Evolutionary conservation across 2,329 filamentous ascomycete genomes (phyloP), one percentile per base, ranked within the genome.

Genomic region (Aspergillus fumigatus): DNA sequence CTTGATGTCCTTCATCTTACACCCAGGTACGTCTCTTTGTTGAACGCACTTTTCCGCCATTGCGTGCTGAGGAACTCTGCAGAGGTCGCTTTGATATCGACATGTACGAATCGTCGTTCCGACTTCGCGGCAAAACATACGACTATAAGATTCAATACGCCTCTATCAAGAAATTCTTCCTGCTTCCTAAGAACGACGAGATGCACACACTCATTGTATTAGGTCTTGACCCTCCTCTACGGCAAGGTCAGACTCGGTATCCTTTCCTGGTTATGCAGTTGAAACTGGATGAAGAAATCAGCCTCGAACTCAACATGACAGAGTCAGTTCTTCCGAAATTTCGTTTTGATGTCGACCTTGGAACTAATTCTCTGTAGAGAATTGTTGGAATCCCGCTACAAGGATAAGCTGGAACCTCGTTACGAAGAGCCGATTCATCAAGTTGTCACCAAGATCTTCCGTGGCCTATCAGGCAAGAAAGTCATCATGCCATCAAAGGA

Each of bases 141-240:
- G 95, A 99, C 79, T 99, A 99, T 85, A 99, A 99, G 84, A 97
- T 99, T 64, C 92, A 97, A 74, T 99, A 97, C 77, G 90, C 97
- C 56, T 86, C 88, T 51, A 92, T 97, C 78, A 99, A 99, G 82
- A 97, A 97, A 75, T 97, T 97, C 73, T 97, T 99, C 87, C 84
- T 97, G 29, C 85, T 99, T 5, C 94, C 94, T 50, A 99, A 99
- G 79, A 94, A 94, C n/a, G 94, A 99, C 73, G 94, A 99, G 65
- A 85, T 94, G 66, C 94, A 99, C 73, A 92, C 89, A 64, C 88
- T 99, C 79, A 90, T 99, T 63, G 93, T 91, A 61, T 88, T 99
- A 63, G 94, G 95, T 53, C 82, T 99, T 38, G 94, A 99, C 69
- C 94, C 94, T 25, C 94, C 94, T 38, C 83, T 99, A 60, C 89